Base-by-base conservation (phyloP, 768 basidiomycete genomes). In the Phanerodontia chrysosporium region DNA sequence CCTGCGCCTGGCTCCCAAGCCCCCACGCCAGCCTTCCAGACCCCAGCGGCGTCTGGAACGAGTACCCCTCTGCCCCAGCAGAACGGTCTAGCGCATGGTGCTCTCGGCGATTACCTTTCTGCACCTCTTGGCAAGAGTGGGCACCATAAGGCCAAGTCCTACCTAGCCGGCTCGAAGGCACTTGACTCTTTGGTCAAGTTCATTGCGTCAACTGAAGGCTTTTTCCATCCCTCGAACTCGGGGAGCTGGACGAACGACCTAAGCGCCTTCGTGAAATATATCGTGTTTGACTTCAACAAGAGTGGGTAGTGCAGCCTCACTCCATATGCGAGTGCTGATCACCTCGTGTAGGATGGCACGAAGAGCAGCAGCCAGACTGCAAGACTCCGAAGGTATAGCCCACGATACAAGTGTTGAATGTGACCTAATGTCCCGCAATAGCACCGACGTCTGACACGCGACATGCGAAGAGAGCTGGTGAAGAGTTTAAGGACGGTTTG, bases 201-300 rank as follows among this genome's bases (percentile, higher is more conserved):
- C 61, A 85, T 96, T 64, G 90, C 89, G 7, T 92, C 91, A 5
- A 89, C 86, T 27, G 94, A 96, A 71, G 86, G 86, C 57, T 94
- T 93, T 75, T 96, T 95, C 74, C 93, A 95, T 69, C 93, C 93
- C 0, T 87, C 87, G 10, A 94, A 92, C 67, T 90, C 90, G 1
- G 92, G 92, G 9, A 77, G 81, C 12, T 94, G 91, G 88, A 91
- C 91, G 3, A 74, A 79, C 53, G 87, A 89, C 75, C 74, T 93
- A 64, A 89, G 83, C 58, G 89, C 88, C 9, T 95, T 97, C 76
- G 83, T 94, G 70, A 91, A 92, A 68, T 87, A 85, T 63, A 79
- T 92, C 45, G 87, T 87, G 1, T 87, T 86, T 70, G 88, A 92
- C 63, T 95, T 95, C 75, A 87, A 91, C 69, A 89, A 89, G 73